These are phyloP conservation scores for Nemania diffusa DNA, from an alignment of 2,329 filamentous ascomycete species.

Conservation along the genomic window DNA sequence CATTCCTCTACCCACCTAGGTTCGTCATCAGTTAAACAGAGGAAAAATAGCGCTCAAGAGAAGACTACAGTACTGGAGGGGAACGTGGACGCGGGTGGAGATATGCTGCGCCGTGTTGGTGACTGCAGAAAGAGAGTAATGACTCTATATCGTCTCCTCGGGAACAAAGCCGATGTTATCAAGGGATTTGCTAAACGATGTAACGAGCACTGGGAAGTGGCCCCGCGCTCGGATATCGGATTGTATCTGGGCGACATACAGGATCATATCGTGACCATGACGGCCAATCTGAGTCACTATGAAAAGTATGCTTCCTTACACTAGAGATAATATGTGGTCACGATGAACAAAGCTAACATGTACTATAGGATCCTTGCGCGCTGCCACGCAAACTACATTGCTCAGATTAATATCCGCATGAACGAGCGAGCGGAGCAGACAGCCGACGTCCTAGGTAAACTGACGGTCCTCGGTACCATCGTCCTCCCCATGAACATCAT, in stretches of 20 bases:
- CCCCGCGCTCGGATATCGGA: conserved; percentile 95
- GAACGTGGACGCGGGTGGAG: conserved; percentile 65
- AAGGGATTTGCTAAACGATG: conserved; percentile 98
- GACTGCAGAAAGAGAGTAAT: conserved; percentile 98
- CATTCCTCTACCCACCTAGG: conserved; percentile 68
- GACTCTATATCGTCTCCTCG: conserved; percentile 89
- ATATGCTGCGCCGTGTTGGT: conserved; percentile 93
- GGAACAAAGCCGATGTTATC: conserved; percentile 98
- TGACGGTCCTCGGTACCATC: conserved; percentile 96
- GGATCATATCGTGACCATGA: conserved; percentile 99
- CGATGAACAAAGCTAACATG: conserved; percentile 12
- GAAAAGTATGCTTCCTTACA: conserved; percentile 75
- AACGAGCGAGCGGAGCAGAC: conserved; percentile 97
- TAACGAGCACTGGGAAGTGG: conserved; percentile 97
- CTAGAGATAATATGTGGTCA: background rate
- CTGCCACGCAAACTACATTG: conserved; percentile 96
- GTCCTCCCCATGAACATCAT: conserved; percentile 99
- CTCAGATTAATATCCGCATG: conserved; percentile 99
- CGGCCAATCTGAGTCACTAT: conserved; percentile 92
- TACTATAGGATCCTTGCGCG: conserved; percentile 81
- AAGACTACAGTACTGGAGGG: conserved; percentile 58
- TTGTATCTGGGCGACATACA: conserved; percentile 98
- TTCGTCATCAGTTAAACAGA: conserved; percentile 52
- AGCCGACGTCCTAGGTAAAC: conserved; percentile 90
- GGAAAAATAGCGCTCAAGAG: conserved; percentile 55